Evolutionary conservation across 768 basidiomycete species (phyloP), one percentile per base, ranked within the genome.

Genomic region (Pisolithus orientalis): DNA sequence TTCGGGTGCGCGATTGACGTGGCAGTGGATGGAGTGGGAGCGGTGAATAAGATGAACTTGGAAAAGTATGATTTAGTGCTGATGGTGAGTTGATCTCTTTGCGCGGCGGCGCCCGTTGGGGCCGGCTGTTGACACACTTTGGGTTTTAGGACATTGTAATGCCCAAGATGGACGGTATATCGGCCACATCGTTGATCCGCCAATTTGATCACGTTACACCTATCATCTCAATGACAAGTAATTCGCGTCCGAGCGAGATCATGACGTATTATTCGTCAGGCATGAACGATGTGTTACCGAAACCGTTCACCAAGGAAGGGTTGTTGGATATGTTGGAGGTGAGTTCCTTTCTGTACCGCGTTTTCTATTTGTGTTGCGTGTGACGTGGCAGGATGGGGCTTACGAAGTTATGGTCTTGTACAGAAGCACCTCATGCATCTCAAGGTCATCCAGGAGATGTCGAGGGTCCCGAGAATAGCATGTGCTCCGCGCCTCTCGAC

Each of bases 181-280:
- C 86, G 3, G 95, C 95, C 9, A 97, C 95, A 37, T 91, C 85
- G 52, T 69, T 97, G 60, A 96, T 98, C 59, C 79, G 95, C 16
- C 90, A 94, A 71, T 98, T 97, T 65, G 94, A 97, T 71, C 83
- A 84, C 53, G 87, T 85, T 74, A 96, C 94, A 39, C 95, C 95
- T 5, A 97, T 98, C 66, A 96, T 98, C 58, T 95, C 93, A 24
- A 98, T 98, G 95, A 98, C 94, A 49, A 87, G 84, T 62, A 95
- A 94, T 67, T 91, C 90, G 50, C 88, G 91, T 60, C 93, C 94
- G 27, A 86, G 87, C 69, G 89, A 95, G 68, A 87, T 95, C 56
- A 84, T 94, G 82, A 90, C 85, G 7, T 95, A 94, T 63, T 62
- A 66, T 59, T 69, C 65, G 4, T 54, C 62, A 75, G 87, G 94